phyloP scores from a whole-genome alignment of 176 grass and related monocot species.

The Triticum turgidum region DNA sequence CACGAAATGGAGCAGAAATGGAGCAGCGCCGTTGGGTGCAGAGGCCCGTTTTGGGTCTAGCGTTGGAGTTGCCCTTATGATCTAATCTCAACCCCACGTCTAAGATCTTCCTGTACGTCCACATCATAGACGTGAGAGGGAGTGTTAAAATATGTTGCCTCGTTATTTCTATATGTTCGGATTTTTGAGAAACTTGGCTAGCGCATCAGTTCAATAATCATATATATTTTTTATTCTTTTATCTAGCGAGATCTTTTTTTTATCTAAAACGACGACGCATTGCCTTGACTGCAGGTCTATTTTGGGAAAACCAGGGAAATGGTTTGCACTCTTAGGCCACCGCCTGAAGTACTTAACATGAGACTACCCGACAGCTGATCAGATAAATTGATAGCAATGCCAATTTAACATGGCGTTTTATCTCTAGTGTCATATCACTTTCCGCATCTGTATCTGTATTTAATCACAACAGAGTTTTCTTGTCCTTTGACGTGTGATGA shows the following conservation, averaged over 20 bases:
- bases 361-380: slow-evolving; percentile 69
- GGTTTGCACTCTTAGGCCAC: slow-evolving; percentile 81
- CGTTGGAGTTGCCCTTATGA: no score
- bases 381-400: slow-evolving; percentile 25
- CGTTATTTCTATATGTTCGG: no score
- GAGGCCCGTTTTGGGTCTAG: no score
- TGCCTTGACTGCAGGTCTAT: slow-evolving; percentile 64
- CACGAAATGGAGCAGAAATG: no score
- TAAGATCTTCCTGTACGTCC: no score
- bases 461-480: slow-evolving; percentile 22
- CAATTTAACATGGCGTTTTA: slow-evolving; percentile 23
- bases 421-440: slow-evolving; percentile 2
- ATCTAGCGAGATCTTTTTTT: background rate
- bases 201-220: no score
- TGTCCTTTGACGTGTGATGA: background rate
- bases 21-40: no score
- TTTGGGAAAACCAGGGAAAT: slow-evolving; percentile 97
- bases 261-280: background rate
- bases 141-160: no score
- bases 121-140: no score
- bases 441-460: slow-evolving; percentile 23
- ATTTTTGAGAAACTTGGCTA: no score
- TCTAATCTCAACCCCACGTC: no score
- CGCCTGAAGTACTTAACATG: slow-evolving; percentile 67
- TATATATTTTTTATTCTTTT: no score